Evolutionary conservation across 2,329 filamentous ascomycete species (phyloP).

Genomic region (Hymenoscyphus albidus): DNA sequence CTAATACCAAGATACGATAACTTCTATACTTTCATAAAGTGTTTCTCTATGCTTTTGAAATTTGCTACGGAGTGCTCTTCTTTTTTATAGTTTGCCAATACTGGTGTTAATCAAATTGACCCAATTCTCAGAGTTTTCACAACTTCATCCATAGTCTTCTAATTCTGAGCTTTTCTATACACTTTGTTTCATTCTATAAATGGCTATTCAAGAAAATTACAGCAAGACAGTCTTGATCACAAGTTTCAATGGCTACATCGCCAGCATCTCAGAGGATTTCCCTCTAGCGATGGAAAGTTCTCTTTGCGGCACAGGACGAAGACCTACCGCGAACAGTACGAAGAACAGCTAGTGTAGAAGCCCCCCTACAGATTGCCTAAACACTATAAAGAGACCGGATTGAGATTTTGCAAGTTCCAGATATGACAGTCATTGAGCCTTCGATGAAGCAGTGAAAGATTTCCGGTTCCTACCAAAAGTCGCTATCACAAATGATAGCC

Average conservation of each 20-base stretch:
- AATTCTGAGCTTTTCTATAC: neutral
- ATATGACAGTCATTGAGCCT: slow-evolving; percentile 31
- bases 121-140: neutral
- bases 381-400: slow-evolving; percentile 28
- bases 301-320: slow-evolving; percentile 32
- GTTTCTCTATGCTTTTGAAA: too few relatives aligned
- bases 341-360: slow-evolving; percentile 21
- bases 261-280: slow-evolving; percentile 28
- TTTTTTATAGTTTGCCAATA: too few relatives aligned
- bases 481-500: slow-evolving; percentile 32
- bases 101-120: too few relatives aligned
- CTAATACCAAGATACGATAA: too few relatives aligned
- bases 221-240: slow-evolving; percentile 34
- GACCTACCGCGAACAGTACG: slow-evolving; percentile 19
- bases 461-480: neutral
- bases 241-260: slow-evolving; percentile 36
- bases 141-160: neutral
- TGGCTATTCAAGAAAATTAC: slow-evolving; percentile 28
- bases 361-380: slow-evolving; percentile 30
- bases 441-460: slow-evolving; percentile 32
- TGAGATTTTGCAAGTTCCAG: slow-evolving; percentile 29
- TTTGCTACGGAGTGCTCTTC: too few relatives aligned
- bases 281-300: slow-evolving; percentile 32
- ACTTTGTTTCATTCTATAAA: slow-evolving; percentile 1
- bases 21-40: too few relatives aligned